Evolutionary conservation across 768 basidiomycete species (phyloP), one percentile per base, ranked within the genome.

Genomic region (button mushroom (Agaricus bisporus)): DNA sequence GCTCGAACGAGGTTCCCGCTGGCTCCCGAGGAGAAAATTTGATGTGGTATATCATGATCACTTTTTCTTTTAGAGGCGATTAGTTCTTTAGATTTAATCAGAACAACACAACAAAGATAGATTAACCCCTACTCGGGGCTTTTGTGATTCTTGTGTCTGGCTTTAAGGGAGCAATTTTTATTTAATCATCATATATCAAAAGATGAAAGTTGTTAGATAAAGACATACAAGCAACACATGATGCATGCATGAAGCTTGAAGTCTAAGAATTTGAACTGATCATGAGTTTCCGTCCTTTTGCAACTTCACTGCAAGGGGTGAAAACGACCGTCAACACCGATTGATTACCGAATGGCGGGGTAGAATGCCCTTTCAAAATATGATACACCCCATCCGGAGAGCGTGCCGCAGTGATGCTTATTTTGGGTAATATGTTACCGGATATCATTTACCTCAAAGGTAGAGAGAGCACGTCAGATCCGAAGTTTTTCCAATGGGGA

Each of bases 401-500:
- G 4, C 5, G 32, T 3, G 32, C 22, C 22, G 22, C 22, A 22
- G 4, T 22, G 4, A 22, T 22, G 4, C 1, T 22, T 1, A 22
- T 22, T 22, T 22, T 41, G 32, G 37, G 32, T 36, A n/a, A 35
- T 12, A 2, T 22, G 22, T 22, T 22, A 22, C 22, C 22, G 22
- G 22, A 22, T 22, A 22, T 22, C 22, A 22, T 22, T 4, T 22
- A 9, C 22, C 62, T 28, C 28, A 66, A 65, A 58, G 49, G 68
- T 83, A 76, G n/a, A 11, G 32, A 32, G 32, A 28, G 35, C 45
- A 7, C n/a, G 18, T 25, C n/a, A 17, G 17, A 17, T 11, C 18
- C 7, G 11, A 42, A 25, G 82, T 68, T 90, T 90, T 87, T 43
- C 86, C 88, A 14, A 88, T 78, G 49, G 84, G 83, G 68, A 81